Conservation (phyloP, 805 yeast genomes). For the Wickerhamomyces sydowiorum region DNA sequence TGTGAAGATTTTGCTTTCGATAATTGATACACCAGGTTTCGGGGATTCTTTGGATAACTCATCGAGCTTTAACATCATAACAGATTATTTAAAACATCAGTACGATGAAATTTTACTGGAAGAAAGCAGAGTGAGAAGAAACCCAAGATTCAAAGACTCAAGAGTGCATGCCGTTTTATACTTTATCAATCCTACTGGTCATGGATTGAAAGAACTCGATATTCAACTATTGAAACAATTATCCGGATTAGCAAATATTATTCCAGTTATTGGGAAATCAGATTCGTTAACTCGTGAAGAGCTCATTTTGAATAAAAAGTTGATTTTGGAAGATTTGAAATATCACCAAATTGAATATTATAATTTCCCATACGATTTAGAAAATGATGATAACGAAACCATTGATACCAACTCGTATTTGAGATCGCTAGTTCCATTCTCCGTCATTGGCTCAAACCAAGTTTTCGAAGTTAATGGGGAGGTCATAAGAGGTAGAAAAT, state of each 20-base stretch:
- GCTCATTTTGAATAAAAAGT: constrained; percentile 62
- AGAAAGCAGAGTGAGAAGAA: constrained; percentile 76
- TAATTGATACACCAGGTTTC: constrained; percentile 82
- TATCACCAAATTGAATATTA: constrained; percentile 65
- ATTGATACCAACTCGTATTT: constrained; percentile 60
- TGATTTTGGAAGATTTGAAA: constrained; percentile 73
- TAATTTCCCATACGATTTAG: constrained; percentile 61
- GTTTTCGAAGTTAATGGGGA: constrained; percentile 43
- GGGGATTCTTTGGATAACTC: constrained; percentile 71
- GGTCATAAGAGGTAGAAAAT: constrained; percentile 42
- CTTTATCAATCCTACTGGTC: constrained; percentile 81
- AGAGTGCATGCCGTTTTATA: constrained; percentile 74
- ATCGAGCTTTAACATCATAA: constrained; percentile 58
- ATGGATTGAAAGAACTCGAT: constrained; percentile 73
- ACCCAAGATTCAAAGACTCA: constrained; percentile 80
- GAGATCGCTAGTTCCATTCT: constrained; percentile 60
- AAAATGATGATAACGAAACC: constrained; percentile 52
- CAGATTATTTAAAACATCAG: constrained; percentile 77
- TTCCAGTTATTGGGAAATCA: constrained; percentile 82
- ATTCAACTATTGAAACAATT: constrained; percentile 72
- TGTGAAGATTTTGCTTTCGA: constrained; percentile 67
- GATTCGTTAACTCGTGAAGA: constrained; percentile 83
- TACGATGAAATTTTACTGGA: constrained; percentile 79
- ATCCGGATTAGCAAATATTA: constrained; percentile 74
- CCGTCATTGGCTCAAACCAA: constrained; percentile 65